Evolutionary conservation across 2,329 filamentous ascomycete genomes (phyloP), one percentile per base, ranked within the genome.

Genomic region (Macrophomina phaseolina): DNA sequence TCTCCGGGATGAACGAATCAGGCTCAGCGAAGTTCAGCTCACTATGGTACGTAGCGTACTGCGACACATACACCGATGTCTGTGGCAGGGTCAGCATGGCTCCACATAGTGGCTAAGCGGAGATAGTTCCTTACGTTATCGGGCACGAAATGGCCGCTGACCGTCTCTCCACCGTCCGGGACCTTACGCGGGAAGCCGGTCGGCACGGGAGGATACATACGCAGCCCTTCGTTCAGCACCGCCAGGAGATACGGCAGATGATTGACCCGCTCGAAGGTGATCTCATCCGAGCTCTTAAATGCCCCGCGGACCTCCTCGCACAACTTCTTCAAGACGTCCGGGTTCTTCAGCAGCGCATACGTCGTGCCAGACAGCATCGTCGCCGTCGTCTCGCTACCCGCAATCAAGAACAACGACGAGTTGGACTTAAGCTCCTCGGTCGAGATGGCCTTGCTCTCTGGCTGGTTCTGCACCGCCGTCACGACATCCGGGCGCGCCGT

Each of bases 191-290:
- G 71, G 18, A 82, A 74, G 6, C 80, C 79, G 32, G 76, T 75
- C 5, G 81, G 77, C 4, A 84, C 78, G 0, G 82, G 81, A 1
- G 82, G 81, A 69, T 81, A 81, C 62, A 82, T 78, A 7, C 83
- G 75, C 5, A 84, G 72, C 1, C 76, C 79, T 72, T 85, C 83
- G 63, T 81, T 78, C 12, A 84, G 75, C 66, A 81, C 80, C 4
- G 82, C 82, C 46, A 80, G 75, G 66, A 84, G 73, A 68, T 83
- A 85, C 1, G 74, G 72, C 14, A 81, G 69, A 18, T 46, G 67
- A 5, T 67, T 68, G 0, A 75, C 69, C 7, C 73, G 67, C 40
- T 77, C 72, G 71, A 76, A 77, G 40, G 72, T 76, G 36, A 79
- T 69, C n/a, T 78, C 76, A 16, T 71, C 70, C 62, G 75, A 71